Evolutionary conservation across 1,284 basidiomycete species (phyloP), one percentile per base, ranked within the genome.

Genomic region (Uromyces viciae-fabae): DNA sequence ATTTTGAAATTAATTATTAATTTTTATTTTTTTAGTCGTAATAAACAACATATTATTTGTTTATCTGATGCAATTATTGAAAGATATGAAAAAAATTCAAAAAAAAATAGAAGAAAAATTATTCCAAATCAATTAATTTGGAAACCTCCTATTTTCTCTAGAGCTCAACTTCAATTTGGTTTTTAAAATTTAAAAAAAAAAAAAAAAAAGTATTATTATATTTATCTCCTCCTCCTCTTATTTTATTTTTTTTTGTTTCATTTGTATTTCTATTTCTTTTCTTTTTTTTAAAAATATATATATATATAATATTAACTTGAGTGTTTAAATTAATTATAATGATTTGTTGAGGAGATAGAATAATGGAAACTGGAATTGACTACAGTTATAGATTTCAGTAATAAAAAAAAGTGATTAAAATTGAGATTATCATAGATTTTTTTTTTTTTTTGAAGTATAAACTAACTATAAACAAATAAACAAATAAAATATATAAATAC

Each of bases 1-100:
- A n/a, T n/a, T n/a, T n/a, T n/a, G 7, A 49, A 31, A 49, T 19
- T 33, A 19, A 11, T 75, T 36, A 49, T 33, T 62, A n/a, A 31
- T 9, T n/a, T 40, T 2, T n/a, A 11, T 77, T n/a, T 40, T 58
- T 58, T 43, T 40, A 81, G 78, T 66, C 78, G 93, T 89, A 96
- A 97, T 85, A 95, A 94, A 28, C 92, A 94, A 84, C 94, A 99
- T 87, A 92, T 96, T 83, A 93, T 99, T 82, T 94, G 92, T 86
- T 89, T 99, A 58, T 94, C 94, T 66, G 94, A 97, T 83, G 90
- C 92, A 28, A 91, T 98, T 40, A 89, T 98, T 77, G 95, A 96
- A 85, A 92, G 94, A 85, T 92, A 98, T 87, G 91, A 92, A 86
- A 94, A 94, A 86, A 89, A 91, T 46, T 90, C 90, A 87, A 90